Base-by-base conservation (phyloP, 805 yeast species). In the Candida endomychidarum region DNA sequence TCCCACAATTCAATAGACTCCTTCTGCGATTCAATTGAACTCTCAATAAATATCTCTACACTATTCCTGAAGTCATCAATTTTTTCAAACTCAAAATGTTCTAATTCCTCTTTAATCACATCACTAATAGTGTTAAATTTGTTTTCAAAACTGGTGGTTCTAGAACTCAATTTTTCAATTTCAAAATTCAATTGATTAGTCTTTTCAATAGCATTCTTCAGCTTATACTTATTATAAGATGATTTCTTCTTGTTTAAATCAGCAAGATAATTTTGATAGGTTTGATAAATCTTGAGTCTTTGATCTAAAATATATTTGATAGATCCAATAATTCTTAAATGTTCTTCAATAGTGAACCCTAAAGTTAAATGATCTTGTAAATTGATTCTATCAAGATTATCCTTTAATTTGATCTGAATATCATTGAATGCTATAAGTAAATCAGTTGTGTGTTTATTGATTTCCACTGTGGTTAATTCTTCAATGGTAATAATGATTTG, bases 11-110 rank as follows among this genome's bases (percentile, higher is more conserved):
- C 95, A 43, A 86, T 86, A 22, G 84, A 80, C 58, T 89, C 96
- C 64, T 93, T 93, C 62, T 93, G 99, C 22, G 89, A 75, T 62
- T 93, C 99, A 40, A 90, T 85, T 17, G 93, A 77, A 38, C 93
- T 80, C 60, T 93, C 98, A 57, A 95, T 75, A 53, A 81, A 90
- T 9, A 91, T 83, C 61, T 93, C 99, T 38, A 91, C 86, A 46
- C 89, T 78, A 53, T 86, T 86, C 56, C 96, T 77, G 62, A 91
- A 88, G 52, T 90, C 98, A 26, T 77, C 80, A 24, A 87, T 75
- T 52, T 82, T 85, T 42, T 84, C 91, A 31, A 70, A 66, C 56
- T 88, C 96, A 56, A 90, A 87, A 24, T 61, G 67, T 12, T 67
- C 73, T 19, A 91, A 62, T 52, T 93, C 96, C 28, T 60, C 58